phyloP scores from a whole-genome alignment of 2,329 filamentous ascomycete species.

The Xylaria hypoxylon region DNA sequence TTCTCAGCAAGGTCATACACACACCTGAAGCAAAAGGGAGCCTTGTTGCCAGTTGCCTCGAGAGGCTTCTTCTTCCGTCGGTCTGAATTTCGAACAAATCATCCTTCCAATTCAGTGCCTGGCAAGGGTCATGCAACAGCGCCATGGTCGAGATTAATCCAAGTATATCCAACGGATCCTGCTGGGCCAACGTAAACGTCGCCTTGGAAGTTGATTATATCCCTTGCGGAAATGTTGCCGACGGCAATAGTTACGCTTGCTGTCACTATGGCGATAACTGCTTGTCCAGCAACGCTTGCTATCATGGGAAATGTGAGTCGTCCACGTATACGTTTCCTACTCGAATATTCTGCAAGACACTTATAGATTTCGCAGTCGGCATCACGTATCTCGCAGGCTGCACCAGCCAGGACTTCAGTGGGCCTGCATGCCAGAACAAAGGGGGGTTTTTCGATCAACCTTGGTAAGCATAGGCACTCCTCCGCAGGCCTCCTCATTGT shows the following conservation, averaged over 20 bases:
- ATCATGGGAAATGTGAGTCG: conserved; percentile 37
- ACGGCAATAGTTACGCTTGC: conserved; percentile 39
- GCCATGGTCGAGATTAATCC: conserved; percentile 33
- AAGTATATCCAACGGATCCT: conserved; percentile 41
- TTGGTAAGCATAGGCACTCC: conserved; percentile 29
- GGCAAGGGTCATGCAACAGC: neutral
- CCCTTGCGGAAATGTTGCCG: conserved; percentile 41
- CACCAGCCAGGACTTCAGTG: conserved; percentile 40
- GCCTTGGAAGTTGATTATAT: conserved; percentile 38
- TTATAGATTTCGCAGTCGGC: conserved; percentile 31
- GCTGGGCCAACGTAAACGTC: conserved; percentile 38
- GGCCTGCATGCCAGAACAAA: conserved; percentile 39
- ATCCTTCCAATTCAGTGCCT: neutral
- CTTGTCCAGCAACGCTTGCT: conserved; percentile 41
- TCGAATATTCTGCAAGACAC: neutral
- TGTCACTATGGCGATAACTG: conserved; percentile 42
- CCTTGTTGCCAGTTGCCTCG: neutral
- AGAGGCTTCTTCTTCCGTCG: neutral
- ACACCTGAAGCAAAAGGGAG: neutral
- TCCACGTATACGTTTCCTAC: neutral
- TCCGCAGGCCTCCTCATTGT: neutral
- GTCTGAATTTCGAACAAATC: neutral
- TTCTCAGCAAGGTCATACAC: neutral
- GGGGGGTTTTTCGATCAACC: conserved; percentile 37
- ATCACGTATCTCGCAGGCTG: conserved; percentile 43